Base-by-base conservation (phyloP, 768 basidiomycete genomes). In the Clavulina sp. region DNA sequence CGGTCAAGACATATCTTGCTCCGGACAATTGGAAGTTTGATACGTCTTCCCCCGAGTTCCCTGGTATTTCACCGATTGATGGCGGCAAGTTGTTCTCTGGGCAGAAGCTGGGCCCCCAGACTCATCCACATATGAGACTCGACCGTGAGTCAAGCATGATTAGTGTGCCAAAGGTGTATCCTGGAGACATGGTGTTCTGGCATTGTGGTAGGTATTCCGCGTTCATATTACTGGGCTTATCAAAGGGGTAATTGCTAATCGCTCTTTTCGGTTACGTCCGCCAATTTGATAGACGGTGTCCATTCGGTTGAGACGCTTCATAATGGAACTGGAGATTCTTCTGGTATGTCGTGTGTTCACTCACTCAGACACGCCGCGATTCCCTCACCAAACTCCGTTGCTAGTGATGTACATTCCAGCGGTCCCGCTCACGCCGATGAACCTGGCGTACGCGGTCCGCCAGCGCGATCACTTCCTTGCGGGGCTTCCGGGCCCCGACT, bases 131-230 rank as follows among this genome's bases (percentile, higher is more conserved):
- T 61, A 66, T 86, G 50, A 67, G 68, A 53, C 69, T 84, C 1
- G 70, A 72, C 0, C 64, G 73, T 44, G n/a, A n/a, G n/a, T n/a
- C n/a, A n/a, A 77, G 76, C 1, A 84, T 86, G 80, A 74, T 75
- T 43, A 62, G 63, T 26, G 68, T 82, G 5, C 83, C 83, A 1
- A 73, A 70, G 55, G 83, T 86, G 4, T 67, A 70, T 49, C 82
- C 83, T 0, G 84, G 84, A 1, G 84, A 86, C 59, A 76, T 79
- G 58, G 80, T 83, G 2, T 84, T 80, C 64, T 84, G 83, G 80
- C 80, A 82, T 57, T 79, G 77, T 52, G 75, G 55, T 72, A 50
- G 40, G 67, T 54, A 48, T 4, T 28, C 31, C n/a, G n/a, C n/a
- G n/a, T 29, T n/a, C 40, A n/a, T n/a, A n/a, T n/a, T n/a, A n/a